Conservation (phyloP, 2,329 filamentous ascomycete species). For the Alternaria longipes region DNA sequence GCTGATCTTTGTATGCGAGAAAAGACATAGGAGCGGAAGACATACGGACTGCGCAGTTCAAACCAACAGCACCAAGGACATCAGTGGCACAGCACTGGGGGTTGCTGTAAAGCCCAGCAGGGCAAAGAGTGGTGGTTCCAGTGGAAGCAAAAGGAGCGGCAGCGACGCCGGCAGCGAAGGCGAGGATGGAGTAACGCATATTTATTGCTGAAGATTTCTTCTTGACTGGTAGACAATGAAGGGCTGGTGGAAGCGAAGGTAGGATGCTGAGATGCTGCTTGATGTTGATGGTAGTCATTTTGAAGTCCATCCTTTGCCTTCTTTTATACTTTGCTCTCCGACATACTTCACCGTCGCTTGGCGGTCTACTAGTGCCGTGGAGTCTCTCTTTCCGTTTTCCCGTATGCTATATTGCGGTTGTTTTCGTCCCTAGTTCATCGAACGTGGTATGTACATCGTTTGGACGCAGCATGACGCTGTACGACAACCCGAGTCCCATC, state of each 20-base stretch:
- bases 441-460: background rate
- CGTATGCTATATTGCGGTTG: conserved; percentile 5
- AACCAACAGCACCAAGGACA: conserved; percentile 8
- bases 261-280: conserved; percentile 3
- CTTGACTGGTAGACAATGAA: background rate
- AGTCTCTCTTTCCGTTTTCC: conserved; percentile 2
- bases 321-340: conserved; percentile 13
- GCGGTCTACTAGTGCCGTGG: background rate
- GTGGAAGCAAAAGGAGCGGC: conserved; percentile 9
- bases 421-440: conserved; percentile 3
- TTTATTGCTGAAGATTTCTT: background rate
- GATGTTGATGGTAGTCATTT: conserved; percentile 1
- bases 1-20: background rate
- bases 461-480: background rate
- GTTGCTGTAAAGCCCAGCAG: conserved; percentile 11
- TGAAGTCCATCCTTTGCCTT: background rate
- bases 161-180: conserved; percentile 8
- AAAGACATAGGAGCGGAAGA: background rate
- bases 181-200: conserved; percentile 16
- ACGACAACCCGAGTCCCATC: background rate
- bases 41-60: conserved; percentile 19
- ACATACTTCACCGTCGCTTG: background rate
- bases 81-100: conserved; percentile 23
- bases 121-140: conserved; percentile 6
- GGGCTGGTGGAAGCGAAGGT: conserved; percentile 2